phyloP scores from a whole-genome alignment of 106 monocot genomes.

The Gastrodia elata region DNA sequence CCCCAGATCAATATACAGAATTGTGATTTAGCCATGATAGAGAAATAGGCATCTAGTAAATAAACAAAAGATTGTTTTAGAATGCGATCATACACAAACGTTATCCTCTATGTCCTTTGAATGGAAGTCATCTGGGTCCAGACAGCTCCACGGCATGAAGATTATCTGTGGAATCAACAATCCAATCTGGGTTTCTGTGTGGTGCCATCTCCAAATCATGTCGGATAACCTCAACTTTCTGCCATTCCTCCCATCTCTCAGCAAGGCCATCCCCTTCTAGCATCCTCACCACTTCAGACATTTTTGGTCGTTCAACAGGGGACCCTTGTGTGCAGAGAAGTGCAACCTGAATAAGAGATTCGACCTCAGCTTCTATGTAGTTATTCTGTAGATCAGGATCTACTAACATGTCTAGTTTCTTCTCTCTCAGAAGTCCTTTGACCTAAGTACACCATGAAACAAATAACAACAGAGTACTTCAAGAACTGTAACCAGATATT shows the following conservation, averaged over 20 bases:
- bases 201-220: slow-evolving; percentile 28
- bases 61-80: slow-evolving; percentile 3
- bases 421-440: slow-evolving; percentile 69
- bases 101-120: neutral
- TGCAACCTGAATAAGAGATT: slow-evolving; percentile 72
- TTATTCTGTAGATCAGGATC: slow-evolving; percentile 70
- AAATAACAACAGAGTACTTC: neutral
- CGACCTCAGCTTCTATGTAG: slow-evolving; percentile 57
- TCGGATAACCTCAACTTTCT: slow-evolving; percentile 56
- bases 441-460: slow-evolving; percentile 29
- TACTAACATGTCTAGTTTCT: slow-evolving; percentile 50
- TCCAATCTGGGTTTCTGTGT: slow-evolving; percentile 37
- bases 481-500: neutral
- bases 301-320: slow-evolving; percentile 61
- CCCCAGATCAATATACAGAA: slow-evolving; percentile 8
- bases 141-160: slow-evolving; percentile 39
- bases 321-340: slow-evolving; percentile 65
- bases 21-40: neutral
- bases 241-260: slow-evolving; percentile 84
- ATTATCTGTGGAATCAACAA: slow-evolving; percentile 50
- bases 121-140: slow-evolving; percentile 45
- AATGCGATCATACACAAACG: neutral
- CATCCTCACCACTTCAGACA: slow-evolving; percentile 80
- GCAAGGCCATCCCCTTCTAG: slow-evolving; percentile 81
- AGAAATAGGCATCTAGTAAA: neutral